phyloP scores from a whole-genome alignment of 495 filamentous ascomycete genomes.

The Apodospora peruviana region DNA sequence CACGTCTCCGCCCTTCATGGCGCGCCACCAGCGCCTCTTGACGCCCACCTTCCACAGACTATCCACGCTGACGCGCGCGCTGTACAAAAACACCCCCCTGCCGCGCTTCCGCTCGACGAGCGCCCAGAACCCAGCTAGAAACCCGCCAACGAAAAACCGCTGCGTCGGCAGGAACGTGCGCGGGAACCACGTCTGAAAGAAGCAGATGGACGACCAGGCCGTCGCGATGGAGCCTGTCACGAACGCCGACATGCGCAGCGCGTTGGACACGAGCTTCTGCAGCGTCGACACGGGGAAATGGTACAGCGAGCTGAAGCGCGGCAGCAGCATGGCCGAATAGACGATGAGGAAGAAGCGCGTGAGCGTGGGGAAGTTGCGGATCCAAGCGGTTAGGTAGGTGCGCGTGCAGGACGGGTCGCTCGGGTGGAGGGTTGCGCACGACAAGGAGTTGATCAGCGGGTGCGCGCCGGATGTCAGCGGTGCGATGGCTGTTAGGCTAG shows the following conservation, averaged over 20 bases:
- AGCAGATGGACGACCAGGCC: slow-evolving; percentile 80
- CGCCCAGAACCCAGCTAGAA: slow-evolving; percentile 77
- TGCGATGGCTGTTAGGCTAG: slow-evolving; percentile 58
- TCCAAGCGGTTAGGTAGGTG: slow-evolving; percentile 77
- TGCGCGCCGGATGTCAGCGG: slow-evolving; percentile 81
- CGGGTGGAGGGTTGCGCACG: slow-evolving; percentile 90
- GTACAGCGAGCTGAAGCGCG: slow-evolving; percentile 59
- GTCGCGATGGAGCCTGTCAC: slow-evolving; percentile 74
- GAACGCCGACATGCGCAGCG: slow-evolving; percentile 67
- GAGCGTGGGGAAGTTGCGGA: slow-evolving; percentile 72
- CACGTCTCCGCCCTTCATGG: slow-evolving; percentile 75
- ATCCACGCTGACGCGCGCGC: slow-evolving; percentile 67
- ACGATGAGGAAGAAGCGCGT: slow-evolving; percentile 68
- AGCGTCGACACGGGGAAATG: slow-evolving; percentile 58
- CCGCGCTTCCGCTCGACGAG: slow-evolving; percentile 61
- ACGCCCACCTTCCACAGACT: slow-evolving; percentile 84
- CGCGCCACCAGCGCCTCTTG: slow-evolving; percentile 79
- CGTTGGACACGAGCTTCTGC: slow-evolving; percentile 53
- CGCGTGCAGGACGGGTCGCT: slow-evolving; percentile 77
- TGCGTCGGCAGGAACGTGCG: slow-evolving; percentile 68
- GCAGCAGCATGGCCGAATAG: slow-evolving; percentile 61
- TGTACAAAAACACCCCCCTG: slow-evolving; percentile 62
- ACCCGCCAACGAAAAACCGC: slow-evolving; percentile 83
- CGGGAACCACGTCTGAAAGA: slow-evolving; percentile 75
- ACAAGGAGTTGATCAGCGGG: slow-evolving; percentile 72